Evolutionary conservation across 2,329 filamentous ascomycete genomes (phyloP).

Genomic region (Aureobasidium lini): DNA sequence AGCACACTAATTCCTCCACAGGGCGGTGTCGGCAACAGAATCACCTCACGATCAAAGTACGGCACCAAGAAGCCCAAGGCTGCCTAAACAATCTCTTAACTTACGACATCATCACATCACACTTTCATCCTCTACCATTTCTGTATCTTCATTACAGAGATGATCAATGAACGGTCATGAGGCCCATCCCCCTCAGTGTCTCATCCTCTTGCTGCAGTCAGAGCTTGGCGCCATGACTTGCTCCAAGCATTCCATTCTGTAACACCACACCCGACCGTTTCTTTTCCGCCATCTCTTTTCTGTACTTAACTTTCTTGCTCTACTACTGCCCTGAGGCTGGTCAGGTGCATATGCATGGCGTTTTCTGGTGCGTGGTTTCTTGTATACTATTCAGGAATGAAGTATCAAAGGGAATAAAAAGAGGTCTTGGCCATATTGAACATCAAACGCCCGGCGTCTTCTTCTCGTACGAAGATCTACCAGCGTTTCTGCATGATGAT

Average conservation of each 20-base stretch:
- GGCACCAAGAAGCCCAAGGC: conserved; percentile 98
- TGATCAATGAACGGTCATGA: neutral
- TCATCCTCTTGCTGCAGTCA: neutral
- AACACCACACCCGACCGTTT: neutral
- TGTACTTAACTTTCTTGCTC: neutral
- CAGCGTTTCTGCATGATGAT: neutral
- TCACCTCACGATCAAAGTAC: conserved; percentile 87
- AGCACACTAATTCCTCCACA: conserved; percentile 31
- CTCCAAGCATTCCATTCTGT: neutral
- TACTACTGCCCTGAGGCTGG: neutral
- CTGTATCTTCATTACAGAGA: neutral
- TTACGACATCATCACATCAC: conserved; percentile 2
- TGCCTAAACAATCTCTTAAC: conserved; percentile 33
- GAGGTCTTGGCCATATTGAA: neutral
- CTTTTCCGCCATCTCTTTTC: neutral
- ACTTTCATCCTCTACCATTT: neutral
- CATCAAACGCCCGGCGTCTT: neutral
- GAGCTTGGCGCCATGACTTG: conserved; percentile 7
- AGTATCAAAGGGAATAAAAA: neutral
- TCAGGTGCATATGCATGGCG: conserved; percentile 5
- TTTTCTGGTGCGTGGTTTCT: neutral
- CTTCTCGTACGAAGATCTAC: neutral
- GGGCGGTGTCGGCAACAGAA: conserved; percentile 83
- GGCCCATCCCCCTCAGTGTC: neutral
- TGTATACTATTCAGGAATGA: conserved; percentile 4